These are phyloP conservation scores for Aulographum hederae DNA, from an alignment of 2,329 filamentous ascomycete genomes.

Conservation along the genomic window DNA sequence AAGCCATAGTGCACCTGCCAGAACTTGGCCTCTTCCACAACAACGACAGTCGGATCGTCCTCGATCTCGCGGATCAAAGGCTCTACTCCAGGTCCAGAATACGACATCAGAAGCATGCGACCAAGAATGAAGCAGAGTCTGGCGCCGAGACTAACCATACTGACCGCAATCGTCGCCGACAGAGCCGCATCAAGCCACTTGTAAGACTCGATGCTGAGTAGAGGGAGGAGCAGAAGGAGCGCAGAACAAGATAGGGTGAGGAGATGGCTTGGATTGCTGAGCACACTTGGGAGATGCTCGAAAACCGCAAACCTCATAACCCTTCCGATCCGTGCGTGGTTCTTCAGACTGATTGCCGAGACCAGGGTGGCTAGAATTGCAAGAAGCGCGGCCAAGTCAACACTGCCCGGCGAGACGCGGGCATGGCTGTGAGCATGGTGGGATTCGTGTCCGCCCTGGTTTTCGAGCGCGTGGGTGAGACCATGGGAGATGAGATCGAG, in stretches of 20 bases:
- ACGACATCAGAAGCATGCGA: constrained; percentile 92
- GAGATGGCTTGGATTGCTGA: constrained; percentile 90
- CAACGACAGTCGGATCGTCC: constrained; percentile 54
- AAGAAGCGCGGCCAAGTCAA: constrained; percentile 66
- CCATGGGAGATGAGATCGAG: constrained; percentile 91
- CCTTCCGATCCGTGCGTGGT: constrained; percentile 81
- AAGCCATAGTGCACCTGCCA: constrained; percentile 98
- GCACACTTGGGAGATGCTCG: constrained; percentile 53
- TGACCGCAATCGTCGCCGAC: constrained; percentile 61
- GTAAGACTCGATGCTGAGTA: constrained; percentile 66
- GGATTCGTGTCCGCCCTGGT: constrained; percentile 47
- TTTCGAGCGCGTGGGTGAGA: constrained; percentile 78
- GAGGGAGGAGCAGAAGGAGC: constrained; percentile 61
- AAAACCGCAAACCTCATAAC: constrained; percentile 78
- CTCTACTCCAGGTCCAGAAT: constrained; percentile 41
- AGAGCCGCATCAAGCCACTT: constrained; percentile 69
- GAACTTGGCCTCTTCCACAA: constrained; percentile 80
- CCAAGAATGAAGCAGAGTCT: constrained; percentile 74
- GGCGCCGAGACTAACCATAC: constrained; percentile 77
- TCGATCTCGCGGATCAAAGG: constrained; percentile 75
- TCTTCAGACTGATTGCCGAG: constrained; percentile 72
- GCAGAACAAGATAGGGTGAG: constrained; percentile 76
- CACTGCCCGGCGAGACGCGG: constrained; percentile 51
- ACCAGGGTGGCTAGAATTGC: constrained; percentile 70
- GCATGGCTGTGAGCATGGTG: constrained; percentile 49